A percentile compares a stretch with the other conserved stretches of the same genome.
phyloP scores from a whole-genome alignment of 495 filamentous ascomycete genomes.

The Sordaria brevicollis region DNA sequence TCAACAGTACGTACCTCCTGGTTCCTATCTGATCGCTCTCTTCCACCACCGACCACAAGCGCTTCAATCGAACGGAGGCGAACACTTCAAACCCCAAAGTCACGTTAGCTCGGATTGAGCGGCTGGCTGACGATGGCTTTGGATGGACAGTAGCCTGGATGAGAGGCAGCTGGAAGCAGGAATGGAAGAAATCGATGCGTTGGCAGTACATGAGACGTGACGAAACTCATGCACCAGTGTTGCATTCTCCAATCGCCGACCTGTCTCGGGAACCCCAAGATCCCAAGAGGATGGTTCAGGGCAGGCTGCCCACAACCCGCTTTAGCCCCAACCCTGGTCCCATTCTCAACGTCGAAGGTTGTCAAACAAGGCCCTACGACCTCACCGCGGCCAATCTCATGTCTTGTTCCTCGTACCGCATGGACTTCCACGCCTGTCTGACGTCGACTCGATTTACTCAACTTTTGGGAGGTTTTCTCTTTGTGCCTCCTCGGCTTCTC shows the following conservation, averaged over 20 bases:
- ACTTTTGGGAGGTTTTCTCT: not conserved
- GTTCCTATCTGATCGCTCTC: not conserved
- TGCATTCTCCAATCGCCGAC: slow-evolving; percentile 16
- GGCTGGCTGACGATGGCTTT: no score
- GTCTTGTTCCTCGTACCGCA: not conserved
- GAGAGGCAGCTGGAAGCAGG: slow-evolving; percentile 1
- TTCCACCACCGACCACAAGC: not conserved
- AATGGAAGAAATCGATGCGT: slow-evolving; percentile 8
- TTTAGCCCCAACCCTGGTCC: not conserved
- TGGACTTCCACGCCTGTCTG: not conserved
- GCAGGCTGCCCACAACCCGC: not conserved
- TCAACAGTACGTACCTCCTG: not conserved
- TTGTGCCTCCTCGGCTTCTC: not conserved
- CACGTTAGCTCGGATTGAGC: slow-evolving; percentile 3
- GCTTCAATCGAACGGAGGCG: not conserved
- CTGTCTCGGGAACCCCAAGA: slow-evolving; percentile 10
- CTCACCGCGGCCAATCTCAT: not conserved
- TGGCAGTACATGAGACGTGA: slow-evolving; percentile 26
- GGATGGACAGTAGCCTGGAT: slow-evolving; percentile 1
- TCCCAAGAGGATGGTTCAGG: slow-evolving; percentile 23
- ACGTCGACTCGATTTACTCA: not conserved
- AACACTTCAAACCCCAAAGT: slow-evolving; percentile 9
- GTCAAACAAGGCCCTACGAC: not conserved
- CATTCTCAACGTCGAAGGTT: not conserved
- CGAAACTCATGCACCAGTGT: slow-evolving; percentile 10